These are phyloP conservation scores for Tuber umbilicatum DNA, from an alignment of 495 filamentous ascomycete species.

Conservation along the genomic window DNA sequence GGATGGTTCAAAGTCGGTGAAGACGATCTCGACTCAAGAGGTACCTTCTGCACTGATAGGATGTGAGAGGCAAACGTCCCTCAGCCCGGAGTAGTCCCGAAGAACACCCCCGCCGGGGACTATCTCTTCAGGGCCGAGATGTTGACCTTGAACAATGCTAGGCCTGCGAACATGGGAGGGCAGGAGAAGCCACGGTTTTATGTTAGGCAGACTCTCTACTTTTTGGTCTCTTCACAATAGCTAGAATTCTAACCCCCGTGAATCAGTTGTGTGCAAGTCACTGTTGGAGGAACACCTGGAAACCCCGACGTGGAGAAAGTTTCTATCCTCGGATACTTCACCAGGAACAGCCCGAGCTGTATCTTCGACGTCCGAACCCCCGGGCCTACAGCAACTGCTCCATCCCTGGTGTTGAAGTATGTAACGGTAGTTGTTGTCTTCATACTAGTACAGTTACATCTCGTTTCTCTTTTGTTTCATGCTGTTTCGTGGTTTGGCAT, in stretches of 20 bases:
- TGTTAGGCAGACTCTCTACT: slow-evolving; percentile 61
- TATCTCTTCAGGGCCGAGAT: slow-evolving; percentile 65
- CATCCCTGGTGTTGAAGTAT: no score
- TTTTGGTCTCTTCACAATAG: slow-evolving; percentile 47
- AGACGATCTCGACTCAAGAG: slow-evolving; percentile 28
- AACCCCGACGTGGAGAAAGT: slow-evolving; percentile 43
- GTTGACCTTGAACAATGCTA: slow-evolving; percentile 60
- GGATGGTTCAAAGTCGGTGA: slow-evolving; percentile 70
- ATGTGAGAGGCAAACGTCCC: slow-evolving; percentile 58
- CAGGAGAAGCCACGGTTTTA: slow-evolving; percentile 58
- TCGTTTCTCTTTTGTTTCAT: no score
- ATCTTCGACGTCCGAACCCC: slow-evolving; percentile 55
- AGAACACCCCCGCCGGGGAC: slow-evolving; percentile 55
- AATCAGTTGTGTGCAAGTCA: slow-evolving; percentile 39
- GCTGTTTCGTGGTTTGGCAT: no score
- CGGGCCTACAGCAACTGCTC: slow-evolving; percentile 20
- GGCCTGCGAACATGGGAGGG: slow-evolving; percentile 40
- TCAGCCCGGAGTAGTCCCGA: slow-evolving; percentile 54
- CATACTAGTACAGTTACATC: no score
- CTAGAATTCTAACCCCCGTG: slow-evolving; percentile 41
- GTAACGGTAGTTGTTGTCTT: no score
- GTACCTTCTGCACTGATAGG: slow-evolving; percentile 63
- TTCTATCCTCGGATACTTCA: slow-evolving; percentile 59
- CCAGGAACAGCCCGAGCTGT: slow-evolving; percentile 48
- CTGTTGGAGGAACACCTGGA: slow-evolving; percentile 23